Percentiles rank a stretch among this genome's conserved stretches.
Conservation (phyloP, 140 eudicot species). For the Ambrosia hybrid region DNA sequence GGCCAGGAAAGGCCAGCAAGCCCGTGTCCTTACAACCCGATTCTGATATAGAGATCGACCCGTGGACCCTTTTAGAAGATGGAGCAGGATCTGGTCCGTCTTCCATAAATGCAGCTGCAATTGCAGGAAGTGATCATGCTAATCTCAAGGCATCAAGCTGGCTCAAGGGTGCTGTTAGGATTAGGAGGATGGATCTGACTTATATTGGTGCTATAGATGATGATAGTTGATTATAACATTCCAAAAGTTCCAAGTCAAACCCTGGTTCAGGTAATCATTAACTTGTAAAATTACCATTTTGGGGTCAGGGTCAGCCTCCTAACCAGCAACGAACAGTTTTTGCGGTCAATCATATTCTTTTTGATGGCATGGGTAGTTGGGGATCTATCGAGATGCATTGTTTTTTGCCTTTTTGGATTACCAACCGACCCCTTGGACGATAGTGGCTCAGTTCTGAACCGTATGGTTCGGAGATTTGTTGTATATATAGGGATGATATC, state of each 20-base stretch:
- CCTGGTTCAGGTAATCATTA: slow-evolving; percentile 33
- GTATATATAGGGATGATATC: slow-evolving; percentile 58
- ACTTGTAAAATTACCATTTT: slow-evolving; percentile 33
- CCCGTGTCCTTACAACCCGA: slow-evolving; percentile 50
- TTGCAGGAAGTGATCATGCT: slow-evolving; percentile 68
- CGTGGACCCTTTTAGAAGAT: slow-evolving; percentile 84
- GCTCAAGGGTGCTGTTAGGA: slow-evolving; percentile 93
- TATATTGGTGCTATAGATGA: slow-evolving; percentile 90
- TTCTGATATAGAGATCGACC: slow-evolving; percentile 66
- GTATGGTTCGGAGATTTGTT: slow-evolving; percentile 47
- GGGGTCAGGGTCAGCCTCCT: slow-evolving; percentile 35
- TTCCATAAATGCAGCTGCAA: slow-evolving; percentile 55
- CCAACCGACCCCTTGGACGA: too few relatives aligned
- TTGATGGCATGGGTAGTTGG: slow-evolving; percentile 1
- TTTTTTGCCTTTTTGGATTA: too few relatives aligned
- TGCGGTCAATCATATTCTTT: slow-evolving; percentile 33
- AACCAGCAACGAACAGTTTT: slow-evolving; percentile 19
- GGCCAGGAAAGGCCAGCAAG: slow-evolving; percentile 57
- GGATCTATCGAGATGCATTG: too few relatives aligned
- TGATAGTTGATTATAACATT: slow-evolving; percentile 59
- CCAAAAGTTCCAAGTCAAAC: slow-evolving; percentile 24
- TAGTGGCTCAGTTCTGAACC: slow-evolving; percentile 30
- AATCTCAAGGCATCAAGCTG: slow-evolving; percentile 77
- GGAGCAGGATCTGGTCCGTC: slow-evolving; percentile 84
- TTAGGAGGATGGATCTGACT: slow-evolving; percentile 82